Conservation (phyloP, 495 filamentous ascomycete species). For the Hyaloscypha variabilis region DNA sequence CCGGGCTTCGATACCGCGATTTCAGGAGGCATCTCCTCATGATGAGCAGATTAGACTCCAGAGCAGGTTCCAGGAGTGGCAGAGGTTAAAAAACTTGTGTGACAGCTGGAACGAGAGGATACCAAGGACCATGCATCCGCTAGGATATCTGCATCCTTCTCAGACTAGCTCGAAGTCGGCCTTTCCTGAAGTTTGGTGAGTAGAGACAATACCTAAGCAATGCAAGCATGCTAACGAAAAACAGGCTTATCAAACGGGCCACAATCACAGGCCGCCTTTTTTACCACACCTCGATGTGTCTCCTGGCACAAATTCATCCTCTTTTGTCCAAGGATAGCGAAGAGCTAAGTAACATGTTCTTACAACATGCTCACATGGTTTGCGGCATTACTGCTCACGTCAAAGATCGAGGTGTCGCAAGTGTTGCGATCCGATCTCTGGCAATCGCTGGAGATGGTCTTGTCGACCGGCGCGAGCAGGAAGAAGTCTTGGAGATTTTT, state of each 20-base stretch:
- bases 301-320: conserved; percentile 83
- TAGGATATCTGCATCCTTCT: conserved; percentile 72
- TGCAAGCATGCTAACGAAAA: conserved; percentile 28
- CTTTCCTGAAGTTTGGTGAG: conserved; percentile 89
- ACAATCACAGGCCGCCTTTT: conserved; percentile 84
- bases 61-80: conserved; percentile 75
- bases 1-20: conserved; percentile 64
- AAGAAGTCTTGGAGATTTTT: conserved; percentile 80
- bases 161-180: conserved; percentile 68
- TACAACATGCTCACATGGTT: conserved; percentile 74
- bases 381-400: conserved; percentile 88
- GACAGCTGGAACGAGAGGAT: conserved; percentile 78
- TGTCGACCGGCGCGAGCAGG: conserved; percentile 69
- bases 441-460: conserved; percentile 79
- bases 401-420: conserved; percentile 77
- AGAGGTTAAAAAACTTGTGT: conserved; percentile 69
- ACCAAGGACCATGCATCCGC: conserved; percentile 85
- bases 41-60: conserved; percentile 66
- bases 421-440: conserved; percentile 76
- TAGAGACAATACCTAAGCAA: conserved; percentile 11
- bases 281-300: conserved; percentile 81
- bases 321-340: conserved; percentile 51
- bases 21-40: conserved; percentile 59
- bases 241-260: conserved; percentile 79
- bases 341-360: conserved; percentile 70